These are phyloP conservation scores for Pugionium dolabratum DNA, from an alignment of 345 rosid species.

Conservation along the genomic window DNA sequence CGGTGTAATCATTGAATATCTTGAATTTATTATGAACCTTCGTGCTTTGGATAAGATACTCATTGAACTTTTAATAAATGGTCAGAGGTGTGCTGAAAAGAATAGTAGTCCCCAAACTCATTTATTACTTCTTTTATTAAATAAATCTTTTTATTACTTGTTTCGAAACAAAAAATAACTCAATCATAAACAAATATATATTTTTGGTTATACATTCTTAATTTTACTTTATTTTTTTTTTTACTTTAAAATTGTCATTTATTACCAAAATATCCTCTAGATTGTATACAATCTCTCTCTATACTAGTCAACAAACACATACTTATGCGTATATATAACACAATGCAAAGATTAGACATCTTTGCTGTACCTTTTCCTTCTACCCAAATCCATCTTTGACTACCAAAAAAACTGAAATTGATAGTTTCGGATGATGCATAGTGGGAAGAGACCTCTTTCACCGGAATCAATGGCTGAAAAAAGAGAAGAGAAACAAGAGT, in stretches of 20 bases:
- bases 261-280: constrained; percentile 13
- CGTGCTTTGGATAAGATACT: neutral
- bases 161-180: no score
- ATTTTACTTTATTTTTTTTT: no score
- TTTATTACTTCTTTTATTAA: neutral
- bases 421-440: constrained; percentile 34
- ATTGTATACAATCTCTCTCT: neutral
- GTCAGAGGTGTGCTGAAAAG: neutral
- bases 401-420: constrained; percentile 1
- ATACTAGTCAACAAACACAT: constrained; percentile 35
- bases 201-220: neutral
- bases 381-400: constrained; percentile 35
- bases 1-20: constrained; percentile 1
- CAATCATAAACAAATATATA: no score
- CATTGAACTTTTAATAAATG: constrained; percentile 3
- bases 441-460: constrained; percentile 38
- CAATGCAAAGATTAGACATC: constrained; percentile 12
- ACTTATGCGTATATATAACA: constrained; percentile 35
- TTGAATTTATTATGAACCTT: neutral
- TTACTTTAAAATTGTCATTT: no score
- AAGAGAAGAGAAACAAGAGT: constrained; percentile 29
- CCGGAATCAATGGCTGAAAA: constrained; percentile 34
- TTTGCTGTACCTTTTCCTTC: constrained; percentile 27
- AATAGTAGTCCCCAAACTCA: neutral
- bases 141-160: no score